Evolutionary conservation across 2,329 filamentous ascomycete genomes (phyloP).

Genomic region (Botrytis medusae): DNA sequence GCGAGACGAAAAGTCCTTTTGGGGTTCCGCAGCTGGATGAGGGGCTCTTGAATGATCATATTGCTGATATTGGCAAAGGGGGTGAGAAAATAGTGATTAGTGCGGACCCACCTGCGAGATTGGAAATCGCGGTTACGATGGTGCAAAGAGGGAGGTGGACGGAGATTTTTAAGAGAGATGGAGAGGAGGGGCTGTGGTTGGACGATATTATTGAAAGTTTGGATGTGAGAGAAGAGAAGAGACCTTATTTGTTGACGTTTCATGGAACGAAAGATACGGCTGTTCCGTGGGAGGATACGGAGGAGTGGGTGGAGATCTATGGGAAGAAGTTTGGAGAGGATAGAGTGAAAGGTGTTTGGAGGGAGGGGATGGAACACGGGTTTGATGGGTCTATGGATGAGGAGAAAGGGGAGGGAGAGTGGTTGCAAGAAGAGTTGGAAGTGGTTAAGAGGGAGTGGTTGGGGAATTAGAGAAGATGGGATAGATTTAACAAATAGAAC

Average conservation of each 20-base stretch:
- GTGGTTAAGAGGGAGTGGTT: slow-evolving; percentile 8
- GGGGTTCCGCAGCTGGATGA: background rate
- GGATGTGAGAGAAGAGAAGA: background rate
- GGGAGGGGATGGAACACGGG: background rate
- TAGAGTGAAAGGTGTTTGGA: slow-evolving; percentile 1
- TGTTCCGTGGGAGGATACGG: slow-evolving; percentile 4
- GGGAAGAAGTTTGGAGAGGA: background rate
- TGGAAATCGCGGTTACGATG: background rate
- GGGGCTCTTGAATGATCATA: background rate
- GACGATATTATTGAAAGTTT: background rate
- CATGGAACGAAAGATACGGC: slow-evolving; percentile 4
- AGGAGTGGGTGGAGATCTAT: background rate
- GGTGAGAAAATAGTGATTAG: background rate
- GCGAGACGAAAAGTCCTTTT: background rate
- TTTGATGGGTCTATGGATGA: background rate
- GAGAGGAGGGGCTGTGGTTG: slow-evolving; percentile 1
- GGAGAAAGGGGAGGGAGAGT: background rate
- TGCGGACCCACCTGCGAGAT: background rate
- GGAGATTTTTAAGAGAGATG: background rate
- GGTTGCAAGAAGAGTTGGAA: background rate
- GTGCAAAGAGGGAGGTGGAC: slow-evolving; percentile 14
- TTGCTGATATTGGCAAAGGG: background rate
- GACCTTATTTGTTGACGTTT: background rate
- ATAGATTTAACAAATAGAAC: background rate
- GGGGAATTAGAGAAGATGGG: background rate